A percentile compares a stretch with the other conserved stretches of the same genome.
phyloP scores from a whole-genome alignment of 2,329 filamentous ascomycete genomes.

The Fusarium phyllophilum region DNA sequence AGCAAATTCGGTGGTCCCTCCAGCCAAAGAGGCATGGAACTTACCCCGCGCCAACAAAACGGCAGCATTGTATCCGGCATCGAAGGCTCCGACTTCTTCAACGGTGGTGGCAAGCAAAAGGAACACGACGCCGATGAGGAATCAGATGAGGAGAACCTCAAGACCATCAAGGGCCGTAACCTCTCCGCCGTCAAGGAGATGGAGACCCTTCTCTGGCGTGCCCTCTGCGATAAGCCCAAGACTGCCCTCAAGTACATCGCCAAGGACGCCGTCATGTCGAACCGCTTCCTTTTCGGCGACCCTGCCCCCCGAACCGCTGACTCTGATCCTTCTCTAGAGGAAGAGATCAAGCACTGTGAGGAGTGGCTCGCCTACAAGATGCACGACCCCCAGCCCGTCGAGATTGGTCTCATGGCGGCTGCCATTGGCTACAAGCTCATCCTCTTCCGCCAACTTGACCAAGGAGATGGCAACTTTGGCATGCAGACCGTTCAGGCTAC shows the following conservation, averaged over 20 bases:
- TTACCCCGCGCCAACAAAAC: constrained; percentile 19
- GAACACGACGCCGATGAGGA: constrained; percentile 39
- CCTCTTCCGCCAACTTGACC: constrained; percentile 41
- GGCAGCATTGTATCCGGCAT: constrained; percentile 37
- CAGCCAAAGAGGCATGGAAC: constrained; percentile 35
- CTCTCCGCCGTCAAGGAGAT: constrained; percentile 43
- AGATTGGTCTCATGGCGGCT: constrained; percentile 44
- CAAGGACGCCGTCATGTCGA: constrained; percentile 44
- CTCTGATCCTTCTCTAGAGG: constrained; percentile 43
- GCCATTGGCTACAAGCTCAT: constrained; percentile 41
- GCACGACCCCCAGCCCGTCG: constrained; percentile 43
- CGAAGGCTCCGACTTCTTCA: constrained; percentile 42
- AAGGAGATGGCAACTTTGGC: constrained; percentile 33
- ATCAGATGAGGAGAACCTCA: constrained; percentile 41
- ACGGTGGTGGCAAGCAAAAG: constrained; percentile 37
- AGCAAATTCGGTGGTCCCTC: constrained; percentile 28
- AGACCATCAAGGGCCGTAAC: constrained; percentile 45
- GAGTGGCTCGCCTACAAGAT: constrained; percentile 46
- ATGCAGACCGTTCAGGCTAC: constrained; percentile 41
- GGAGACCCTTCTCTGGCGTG: constrained; percentile 45
- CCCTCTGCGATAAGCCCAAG: constrained; percentile 46
- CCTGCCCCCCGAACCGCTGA: constrained; percentile 35
- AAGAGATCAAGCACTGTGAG: constrained; percentile 43
- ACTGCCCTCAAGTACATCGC: constrained; percentile 42
- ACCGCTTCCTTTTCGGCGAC: constrained; percentile 44